Evolutionary conservation across 2,329 filamentous ascomycete genomes (phyloP), one percentile per base, ranked within the genome.

Genomic region (Trichoderma polysporum): DNA sequence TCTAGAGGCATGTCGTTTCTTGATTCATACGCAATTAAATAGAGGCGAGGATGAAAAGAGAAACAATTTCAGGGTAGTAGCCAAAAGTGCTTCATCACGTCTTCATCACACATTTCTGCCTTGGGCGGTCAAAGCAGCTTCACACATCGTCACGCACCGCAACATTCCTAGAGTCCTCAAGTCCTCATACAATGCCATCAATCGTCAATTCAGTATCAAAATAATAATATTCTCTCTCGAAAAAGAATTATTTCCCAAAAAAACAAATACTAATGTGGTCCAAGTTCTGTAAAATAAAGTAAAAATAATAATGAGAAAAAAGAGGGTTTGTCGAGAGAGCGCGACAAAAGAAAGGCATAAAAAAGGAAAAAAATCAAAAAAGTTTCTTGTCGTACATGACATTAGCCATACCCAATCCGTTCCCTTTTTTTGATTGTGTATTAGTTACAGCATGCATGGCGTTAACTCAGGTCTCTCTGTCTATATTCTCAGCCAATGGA

Each of bases 401-500:
- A 70, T 72, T 71, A 69, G 69, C 70, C 71, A 73, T 76, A 76
- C 75, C 74, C 74, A 76, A 76, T 70, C 72, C 70, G 70, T 70
- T 69, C 73, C 71, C 70, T 76, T 77, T 76, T 77, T 67, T 76
- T 75, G 68, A 69, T 76, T 71, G 72, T 74, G 73, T 76, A 78
- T 77, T 77, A 77, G 71, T 74, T 77, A 78, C 77, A 79, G 71
- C 72, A 68, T 74, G 72, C 71, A 75, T 76, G 19, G 73, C 69
- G 49, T 66, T 65, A 69, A 71, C 70, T 71, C 63, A 68, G 67
- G 47, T 70, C 65, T 71, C 67, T 78, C 73, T 77, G 73, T 79
- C 76, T 79, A 77, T 78, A 71, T 68, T 76, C 71, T 77, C 75
- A 74, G 70, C 70, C 74, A 69, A 71, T 74, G 68, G 63, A 74